A percentile compares a stretch with the other conserved stretches of the same genome.
phyloP scores from a whole-genome alignment of 1,284 basidiomycete genomes.

The Spongispora temasekensis region DNA sequence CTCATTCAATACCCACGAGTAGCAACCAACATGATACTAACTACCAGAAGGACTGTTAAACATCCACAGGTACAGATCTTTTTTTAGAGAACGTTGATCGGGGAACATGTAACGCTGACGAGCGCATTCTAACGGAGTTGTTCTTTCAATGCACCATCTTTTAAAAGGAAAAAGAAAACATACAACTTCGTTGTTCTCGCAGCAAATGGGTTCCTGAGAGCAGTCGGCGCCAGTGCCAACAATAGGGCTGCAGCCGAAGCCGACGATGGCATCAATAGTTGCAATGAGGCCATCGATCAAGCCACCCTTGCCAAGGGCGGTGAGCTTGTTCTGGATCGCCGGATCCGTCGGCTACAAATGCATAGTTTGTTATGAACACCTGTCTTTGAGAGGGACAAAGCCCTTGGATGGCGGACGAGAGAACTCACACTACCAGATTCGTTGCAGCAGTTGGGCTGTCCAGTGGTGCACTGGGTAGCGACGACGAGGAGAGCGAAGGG shows the following conservation, averaged over 20 bases:
- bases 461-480: not conserved
- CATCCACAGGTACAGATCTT: no score
- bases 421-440: not conserved
- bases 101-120: slow-evolving; percentile 10
- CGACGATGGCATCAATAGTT: not conserved
- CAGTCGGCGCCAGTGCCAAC: not conserved
- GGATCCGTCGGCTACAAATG: not conserved
- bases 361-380: no score
- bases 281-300: not conserved
- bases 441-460: not conserved
- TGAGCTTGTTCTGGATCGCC: not conserved
- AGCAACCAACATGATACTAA: no score
- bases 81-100: slow-evolving; percentile 11
- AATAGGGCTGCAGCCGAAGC: not conserved
- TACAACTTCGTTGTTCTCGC: not conserved
- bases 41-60: no score
- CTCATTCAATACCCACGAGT: no score
- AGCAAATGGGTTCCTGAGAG: not conserved
- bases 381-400: no score
- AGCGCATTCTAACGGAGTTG: no score
- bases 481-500: not conserved
- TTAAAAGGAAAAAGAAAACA: no score
- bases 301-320: not conserved
- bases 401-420: not conserved
- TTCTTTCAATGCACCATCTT: no score